Conservation (phyloP, 306 rosid genomes). For the Heteromeles arbutifolia region DNA sequence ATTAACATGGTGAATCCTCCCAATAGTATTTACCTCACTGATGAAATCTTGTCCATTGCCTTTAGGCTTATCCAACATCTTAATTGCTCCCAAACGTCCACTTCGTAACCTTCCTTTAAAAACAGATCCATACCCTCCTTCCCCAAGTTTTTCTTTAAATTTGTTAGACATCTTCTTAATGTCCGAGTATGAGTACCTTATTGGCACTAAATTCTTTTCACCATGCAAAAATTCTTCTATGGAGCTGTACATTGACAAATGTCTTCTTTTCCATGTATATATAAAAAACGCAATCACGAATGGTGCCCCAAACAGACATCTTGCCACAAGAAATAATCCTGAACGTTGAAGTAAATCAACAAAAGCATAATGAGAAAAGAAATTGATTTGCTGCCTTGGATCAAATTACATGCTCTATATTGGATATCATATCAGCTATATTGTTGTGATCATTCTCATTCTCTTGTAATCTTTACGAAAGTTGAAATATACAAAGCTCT, state of each 20-base stretch:
- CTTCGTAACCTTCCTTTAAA: background rate
- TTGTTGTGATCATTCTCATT: too few relatives aligned
- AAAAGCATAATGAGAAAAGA: background rate
- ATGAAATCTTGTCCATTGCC: background rate
- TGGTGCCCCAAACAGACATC: background rate
- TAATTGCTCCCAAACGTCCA: background rate
- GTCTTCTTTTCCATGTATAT: background rate
- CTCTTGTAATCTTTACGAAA: too few relatives aligned
- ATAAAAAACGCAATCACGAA: background rate
- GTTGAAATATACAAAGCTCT: too few relatives aligned
- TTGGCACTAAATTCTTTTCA: background rate
- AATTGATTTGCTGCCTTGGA: too few relatives aligned
- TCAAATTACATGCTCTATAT: too few relatives aligned
- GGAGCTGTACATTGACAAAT: background rate
- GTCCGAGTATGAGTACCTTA: background rate
- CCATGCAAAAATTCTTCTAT: background rate
- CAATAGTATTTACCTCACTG: background rate
- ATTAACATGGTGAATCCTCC: slow-evolving; percentile 1
- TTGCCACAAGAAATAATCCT: fast-evolving
- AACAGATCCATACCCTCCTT: background rate
- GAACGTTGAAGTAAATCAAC: too few relatives aligned
- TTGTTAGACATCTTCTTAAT: background rate
- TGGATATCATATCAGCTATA: too few relatives aligned
- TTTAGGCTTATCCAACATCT: background rate
- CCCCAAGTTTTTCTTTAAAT: background rate